These are phyloP conservation scores for Lyophyllum semitale DNA, from an alignment of 768 basidiomycete species.

Conservation along the genomic window DNA sequence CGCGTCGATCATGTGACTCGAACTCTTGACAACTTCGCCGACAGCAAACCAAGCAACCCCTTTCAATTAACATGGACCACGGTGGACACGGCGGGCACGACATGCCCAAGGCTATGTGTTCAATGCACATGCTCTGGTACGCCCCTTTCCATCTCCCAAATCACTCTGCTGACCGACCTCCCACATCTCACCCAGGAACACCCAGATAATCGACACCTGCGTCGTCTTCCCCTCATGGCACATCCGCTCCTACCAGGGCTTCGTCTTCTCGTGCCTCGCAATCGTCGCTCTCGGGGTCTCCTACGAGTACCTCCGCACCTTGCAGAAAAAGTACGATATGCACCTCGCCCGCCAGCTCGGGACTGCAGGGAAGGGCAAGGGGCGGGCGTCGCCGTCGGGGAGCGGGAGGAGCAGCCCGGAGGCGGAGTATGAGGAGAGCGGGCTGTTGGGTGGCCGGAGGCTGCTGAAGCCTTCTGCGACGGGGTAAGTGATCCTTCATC, in stretches of 20 bases:
- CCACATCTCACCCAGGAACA: constrained; percentile 52
- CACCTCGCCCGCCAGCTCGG: constrained; percentile 53
- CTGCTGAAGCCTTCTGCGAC: constrained; percentile 32
- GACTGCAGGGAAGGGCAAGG: constrained; percentile 49
- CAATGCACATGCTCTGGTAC: constrained; percentile 84
- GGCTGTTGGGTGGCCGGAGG: constrained; percentile 51
- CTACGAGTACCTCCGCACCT: constrained; percentile 77
- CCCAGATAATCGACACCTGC: constrained; percentile 77
- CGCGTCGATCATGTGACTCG: neutral
- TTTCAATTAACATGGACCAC: constrained; percentile 44
- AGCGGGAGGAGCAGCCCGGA: constrained; percentile 45
- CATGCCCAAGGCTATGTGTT: constrained; percentile 57
- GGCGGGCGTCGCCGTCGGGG: constrained; percentile 21
- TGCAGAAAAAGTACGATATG: constrained; percentile 60
- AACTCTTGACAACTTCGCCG: neutral
- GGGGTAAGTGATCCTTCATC: constrained; percentile 40
- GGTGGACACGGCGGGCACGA: constrained; percentile 46
- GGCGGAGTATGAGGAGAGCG: constrained; percentile 50
- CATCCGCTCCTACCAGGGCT: constrained; percentile 54
- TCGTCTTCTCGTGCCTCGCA: constrained; percentile 64
- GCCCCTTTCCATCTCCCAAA: constrained; percentile 2
- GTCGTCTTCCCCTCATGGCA: constrained; percentile 83
- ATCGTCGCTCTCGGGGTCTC: constrained; percentile 71
- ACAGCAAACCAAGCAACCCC: no score
- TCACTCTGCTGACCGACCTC: neutral